Evolutionary conservation across 139 green algal genomes (phyloP).

Genomic region (Astrephomene gubernaculifera): DNA sequence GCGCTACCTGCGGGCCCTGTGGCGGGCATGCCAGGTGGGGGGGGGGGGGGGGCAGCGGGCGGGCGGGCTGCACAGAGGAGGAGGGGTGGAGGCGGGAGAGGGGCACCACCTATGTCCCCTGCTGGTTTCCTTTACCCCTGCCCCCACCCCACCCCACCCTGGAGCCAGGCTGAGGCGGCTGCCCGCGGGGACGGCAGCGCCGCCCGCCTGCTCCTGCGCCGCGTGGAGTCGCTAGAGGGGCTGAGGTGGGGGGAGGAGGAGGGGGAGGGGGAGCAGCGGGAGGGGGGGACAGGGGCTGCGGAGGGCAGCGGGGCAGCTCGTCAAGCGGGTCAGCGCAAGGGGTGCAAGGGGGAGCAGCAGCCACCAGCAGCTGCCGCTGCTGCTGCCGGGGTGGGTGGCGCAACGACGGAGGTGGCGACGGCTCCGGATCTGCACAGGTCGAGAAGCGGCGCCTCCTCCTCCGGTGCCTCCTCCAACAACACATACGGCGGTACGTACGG

Average conservation of each 20-base stretch:
- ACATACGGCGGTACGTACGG: no score
- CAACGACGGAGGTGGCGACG: no score
- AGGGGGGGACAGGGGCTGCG: background rate
- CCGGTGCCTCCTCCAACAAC: no score
- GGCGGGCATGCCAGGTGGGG: conserved; percentile 62
- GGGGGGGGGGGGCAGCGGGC: background rate
- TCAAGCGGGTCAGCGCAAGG: background rate
- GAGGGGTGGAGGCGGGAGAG: background rate
- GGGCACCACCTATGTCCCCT: no score
- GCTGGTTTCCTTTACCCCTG: background rate
- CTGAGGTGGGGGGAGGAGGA: conserved; percentile 36
- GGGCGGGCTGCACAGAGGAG: background rate
- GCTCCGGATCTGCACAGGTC: no score
- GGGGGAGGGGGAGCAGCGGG: background rate
- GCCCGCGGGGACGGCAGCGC: conserved; percentile 10
- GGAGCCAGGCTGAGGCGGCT: conserved; percentile 18
- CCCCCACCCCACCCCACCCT: background rate
- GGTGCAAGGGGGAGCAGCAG: background rate
- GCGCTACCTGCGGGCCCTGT: conserved; percentile 76
- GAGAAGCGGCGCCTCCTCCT: no score
- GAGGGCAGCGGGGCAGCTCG: background rate
- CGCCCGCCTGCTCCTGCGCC: conserved; percentile 29
- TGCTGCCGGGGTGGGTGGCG: no score
- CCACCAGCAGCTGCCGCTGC: no score
- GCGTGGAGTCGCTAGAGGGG: conserved; percentile 56